phyloP scores from a whole-genome alignment of 2,329 filamentous ascomycete genomes.

The Diplodia corticola region DNA sequence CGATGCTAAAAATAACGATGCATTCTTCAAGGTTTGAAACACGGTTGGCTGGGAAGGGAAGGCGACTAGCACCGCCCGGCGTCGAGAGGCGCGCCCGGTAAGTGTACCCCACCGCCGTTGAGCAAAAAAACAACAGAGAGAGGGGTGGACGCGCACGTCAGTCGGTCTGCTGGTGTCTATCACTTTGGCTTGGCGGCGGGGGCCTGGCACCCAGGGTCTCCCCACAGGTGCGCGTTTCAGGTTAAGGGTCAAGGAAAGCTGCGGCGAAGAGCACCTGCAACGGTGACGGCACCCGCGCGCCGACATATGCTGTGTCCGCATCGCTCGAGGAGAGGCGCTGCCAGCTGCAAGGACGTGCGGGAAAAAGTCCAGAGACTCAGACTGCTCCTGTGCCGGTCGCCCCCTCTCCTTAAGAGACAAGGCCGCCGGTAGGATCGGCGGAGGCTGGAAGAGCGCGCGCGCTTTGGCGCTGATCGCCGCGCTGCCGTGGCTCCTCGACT shows the following conservation, averaged over 20 bases:
- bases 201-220: slow-evolving; percentile 12
- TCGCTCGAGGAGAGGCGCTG: background rate
- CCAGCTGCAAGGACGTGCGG: slow-evolving; percentile 12
- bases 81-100: background rate
- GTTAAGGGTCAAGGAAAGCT: slow-evolving; percentile 13
- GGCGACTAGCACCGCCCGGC: background rate
- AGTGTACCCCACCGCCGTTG: background rate
- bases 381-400: background rate
- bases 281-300: background rate
- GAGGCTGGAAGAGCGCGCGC: slow-evolving; percentile 16
- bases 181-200: slow-evolving; percentile 5
- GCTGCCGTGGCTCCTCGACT: slow-evolving; percentile 13
- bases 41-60: slow-evolving; percentile 1
- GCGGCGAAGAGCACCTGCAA: background rate
- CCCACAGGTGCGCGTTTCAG: slow-evolving; percentile 12
- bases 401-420: slow-evolving; percentile 18
- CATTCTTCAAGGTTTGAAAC: slow-evolving; percentile 17
- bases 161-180: background rate
- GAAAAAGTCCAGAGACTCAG: slow-evolving; percentile 1
- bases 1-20: slow-evolving; percentile 17
- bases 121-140: background rate
- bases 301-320: slow-evolving; percentile 1
- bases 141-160: background rate
- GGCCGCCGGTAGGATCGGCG: background rate
- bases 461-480: slow-evolving; percentile 19